Evolutionary conservation across 208 protist genomes (phyloP), one percentile per base, ranked within the genome.

Genomic region (Wallacemonas collosoma): DNA sequence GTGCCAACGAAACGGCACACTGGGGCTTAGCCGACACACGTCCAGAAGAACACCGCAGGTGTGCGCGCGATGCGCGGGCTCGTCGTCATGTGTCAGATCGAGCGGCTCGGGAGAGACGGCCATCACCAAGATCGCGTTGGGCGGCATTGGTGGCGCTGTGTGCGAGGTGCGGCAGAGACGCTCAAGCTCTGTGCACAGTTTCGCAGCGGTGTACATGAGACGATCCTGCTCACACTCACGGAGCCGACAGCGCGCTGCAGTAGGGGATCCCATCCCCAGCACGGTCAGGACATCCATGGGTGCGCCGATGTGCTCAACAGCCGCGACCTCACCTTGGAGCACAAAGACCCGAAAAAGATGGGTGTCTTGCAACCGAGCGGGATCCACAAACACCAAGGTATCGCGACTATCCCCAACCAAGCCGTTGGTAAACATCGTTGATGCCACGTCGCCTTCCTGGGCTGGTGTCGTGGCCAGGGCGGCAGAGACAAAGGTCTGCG

Each of bases 301-400:
- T 38, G 82, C 69, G 12, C 82, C 82, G 61, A 81, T 45, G 73
- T 78, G 77, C 57, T 87, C 82, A 5, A 87, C 51, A 11, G 60
- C 82, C 3, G 65, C 68, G 51, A 87, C 56, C 45, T 74, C 44
- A 12, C 77, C 77, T 48, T 55, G 61, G 48, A 87, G 73, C n/a
- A 87, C 77, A 75, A 87, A 83, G 4, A 48, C 82, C 48, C 82
- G 70, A 58, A 87, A 83, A 39, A 77, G 39, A 14, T 78, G 75
- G 2, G 78, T 79, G 39, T 68, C 14, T 2, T 48, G 43, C 44
- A 87, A 57, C 9, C 75, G 70, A 1, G 56, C 72, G 35, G 72
- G 69, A 15, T 73, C 11, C 54, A 87, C 78, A 39, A 82, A 35
- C 40, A 64, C 53, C 15, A 87, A 11, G 8, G 44, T 68, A 56